Evolutionary conservation across 768 basidiomycete genomes (phyloP).

Genomic region (Boletus fagicola): DNA sequence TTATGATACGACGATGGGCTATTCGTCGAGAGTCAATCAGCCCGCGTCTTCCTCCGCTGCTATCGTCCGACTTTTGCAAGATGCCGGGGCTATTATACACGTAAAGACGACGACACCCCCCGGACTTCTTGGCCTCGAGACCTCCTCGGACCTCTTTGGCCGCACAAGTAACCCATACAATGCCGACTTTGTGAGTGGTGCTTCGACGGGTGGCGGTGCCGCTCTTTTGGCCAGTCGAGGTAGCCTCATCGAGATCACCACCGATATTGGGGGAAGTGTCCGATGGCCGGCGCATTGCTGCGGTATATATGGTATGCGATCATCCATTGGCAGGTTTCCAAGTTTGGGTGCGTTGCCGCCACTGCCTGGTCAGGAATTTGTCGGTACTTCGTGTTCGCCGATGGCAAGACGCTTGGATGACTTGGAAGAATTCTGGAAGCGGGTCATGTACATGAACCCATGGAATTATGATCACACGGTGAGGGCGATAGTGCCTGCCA

Average conservation of each 20-base stretch:
- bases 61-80: slow-evolving; percentile 39
- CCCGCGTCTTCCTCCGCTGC: slow-evolving; percentile 37
- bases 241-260: slow-evolving; percentile 43
- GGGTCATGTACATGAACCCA: slow-evolving; percentile 40
- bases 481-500: slow-evolving; percentile 5
- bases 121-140: slow-evolving; percentile 41
- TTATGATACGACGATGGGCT: slow-evolving; percentile 46
- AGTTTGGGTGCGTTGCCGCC: slow-evolving; percentile 30
- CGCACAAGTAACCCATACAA: slow-evolving; percentile 50
- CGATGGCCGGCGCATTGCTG: slow-evolving; percentile 49
- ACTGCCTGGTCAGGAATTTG: slow-evolving; percentile 39
- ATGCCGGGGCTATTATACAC: slow-evolving; percentile 43
- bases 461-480: slow-evolving; percentile 46
- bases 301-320: slow-evolving; percentile 45
- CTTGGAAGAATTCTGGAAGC: slow-evolving; percentile 43
- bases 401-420: slow-evolving; percentile 43
- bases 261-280: slow-evolving; percentile 51
- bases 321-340: slow-evolving; percentile 40
- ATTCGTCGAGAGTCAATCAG: slow-evolving; percentile 37
- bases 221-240: slow-evolving; percentile 48
- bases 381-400: slow-evolving; percentile 38
- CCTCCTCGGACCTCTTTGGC: slow-evolving; percentile 45
- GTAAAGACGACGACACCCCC: slow-evolving; percentile 46
- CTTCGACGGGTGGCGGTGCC: slow-evolving; percentile 51
- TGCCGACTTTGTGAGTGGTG: slow-evolving; percentile 40